Evolutionary conservation across 1,284 basidiomycete species (phyloP), one percentile per base, ranked within the genome.

Genomic region (Pascua guehoae): DNA sequence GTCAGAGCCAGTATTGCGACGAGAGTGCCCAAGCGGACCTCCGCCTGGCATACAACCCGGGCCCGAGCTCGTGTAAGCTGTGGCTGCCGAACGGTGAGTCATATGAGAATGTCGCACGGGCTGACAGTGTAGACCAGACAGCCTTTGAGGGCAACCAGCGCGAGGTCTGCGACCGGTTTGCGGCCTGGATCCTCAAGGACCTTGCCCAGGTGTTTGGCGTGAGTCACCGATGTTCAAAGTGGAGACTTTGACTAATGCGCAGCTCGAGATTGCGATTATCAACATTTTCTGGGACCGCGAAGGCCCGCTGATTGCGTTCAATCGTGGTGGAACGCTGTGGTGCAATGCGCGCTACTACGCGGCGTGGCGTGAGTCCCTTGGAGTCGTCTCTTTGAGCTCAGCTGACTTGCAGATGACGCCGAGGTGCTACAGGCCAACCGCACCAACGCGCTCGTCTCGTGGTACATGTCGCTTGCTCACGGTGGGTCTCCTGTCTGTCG

Each of bases 401-500:
- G 75, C 51, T 71, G 72, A 7, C 88, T 87, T 1, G 24, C 76
- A 83, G 9, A 70, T 82, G 47, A 79, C 79, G 49, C 39, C 11
- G 18, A 41, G 12, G 41, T 55, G n/a, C 12, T n/a, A 11, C 40
- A 17, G 8, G 56, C 53, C 14, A 24, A 54, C 12, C 12, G 10
- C 40, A 14, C n/a, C 14, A 47, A 52, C 4, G 89, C 94, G 2
- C 85, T 86, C 57, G 87, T 90, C 47, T 92, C 89, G 16, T 81
- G 89, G 86, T 97, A 88, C 72, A 91, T 94, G 68, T 88, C 88
- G 1, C 81, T 97, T 10, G 93, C 93, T 0, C 95, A 98, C 73
- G 94, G 68, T 70, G 47, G 58, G 69, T 58, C 12, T 46, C 8
- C 12, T 16, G 15, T 43, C n/a, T 37, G 40, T 37, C 1, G 4